Evolutionary conservation across 176 grass and related monocot genomes (phyloP).

Genomic region (Pontederia crassipes): DNA sequence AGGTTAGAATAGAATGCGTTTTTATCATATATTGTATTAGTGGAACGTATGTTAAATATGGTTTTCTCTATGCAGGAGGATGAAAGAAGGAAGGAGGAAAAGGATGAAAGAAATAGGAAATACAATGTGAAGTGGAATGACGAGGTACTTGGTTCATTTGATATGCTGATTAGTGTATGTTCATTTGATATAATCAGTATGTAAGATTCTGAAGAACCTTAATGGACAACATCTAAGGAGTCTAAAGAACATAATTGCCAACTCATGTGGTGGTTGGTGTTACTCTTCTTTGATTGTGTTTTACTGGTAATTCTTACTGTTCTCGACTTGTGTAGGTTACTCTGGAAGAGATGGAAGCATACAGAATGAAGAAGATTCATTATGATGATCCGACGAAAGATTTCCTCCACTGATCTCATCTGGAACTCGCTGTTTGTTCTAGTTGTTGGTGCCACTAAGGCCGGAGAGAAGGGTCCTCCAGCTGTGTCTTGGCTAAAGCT

Average conservation of each 20-base stretch:
- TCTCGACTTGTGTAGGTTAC: conserved; percentile 35
- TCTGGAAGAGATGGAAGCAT: conserved; percentile 88
- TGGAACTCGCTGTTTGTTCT: neutral
- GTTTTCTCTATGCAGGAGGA: conserved; percentile 47
- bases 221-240: too few species aligned
- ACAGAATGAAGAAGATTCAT: conserved; percentile 72
- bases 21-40: neutral
- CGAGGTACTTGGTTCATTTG: conserved; percentile 21
- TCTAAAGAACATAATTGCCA: too few species aligned
- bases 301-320: neutral
- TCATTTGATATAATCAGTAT: too few species aligned
- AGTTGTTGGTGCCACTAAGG: too few species aligned
- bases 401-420: conserved; percentile 28
- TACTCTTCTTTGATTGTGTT: conserved; percentile 1
- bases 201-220: too few species aligned
- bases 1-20: conserved; percentile 27
- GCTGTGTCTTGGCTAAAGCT: too few species aligned
- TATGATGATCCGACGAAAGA: conserved; percentile 90
- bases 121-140: conserved; percentile 92
- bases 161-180: too few species aligned
- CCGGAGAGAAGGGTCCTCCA: too few species aligned
- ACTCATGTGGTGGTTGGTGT: neutral
- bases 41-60: conserved; percentile 18
- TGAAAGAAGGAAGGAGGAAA: conserved; percentile 68
- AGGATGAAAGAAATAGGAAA: conserved; percentile 87